phyloP scores from a whole-genome alignment of 2,329 filamentous ascomycete species.

The Colletotrichum tropicale region DNA sequence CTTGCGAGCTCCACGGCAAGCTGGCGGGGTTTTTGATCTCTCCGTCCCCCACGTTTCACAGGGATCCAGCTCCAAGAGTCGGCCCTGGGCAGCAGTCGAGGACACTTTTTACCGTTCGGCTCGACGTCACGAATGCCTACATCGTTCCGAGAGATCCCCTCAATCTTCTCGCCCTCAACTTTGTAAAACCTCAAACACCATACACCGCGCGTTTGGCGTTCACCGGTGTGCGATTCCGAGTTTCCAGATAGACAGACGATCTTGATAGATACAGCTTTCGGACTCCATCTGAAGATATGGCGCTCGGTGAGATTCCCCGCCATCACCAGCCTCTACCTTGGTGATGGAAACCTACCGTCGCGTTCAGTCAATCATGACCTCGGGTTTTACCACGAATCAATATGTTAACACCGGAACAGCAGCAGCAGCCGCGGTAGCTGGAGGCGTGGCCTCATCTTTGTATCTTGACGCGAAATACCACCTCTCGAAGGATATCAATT shows the following conservation, averaged over 20 bases:
- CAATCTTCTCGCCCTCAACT: background rate
- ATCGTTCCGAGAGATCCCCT: background rate
- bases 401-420: conserved; percentile 21
- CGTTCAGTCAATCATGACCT: background rate
- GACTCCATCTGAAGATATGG: background rate
- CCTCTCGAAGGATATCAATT: conserved; percentile 63
- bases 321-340: background rate
- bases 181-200: background rate
- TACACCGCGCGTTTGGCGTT: background rate
- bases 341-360: background rate
- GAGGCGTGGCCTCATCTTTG: conserved; percentile 1
- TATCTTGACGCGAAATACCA: conserved; percentile 76
- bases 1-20: background rate
- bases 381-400: background rate
- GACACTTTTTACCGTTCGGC: background rate
- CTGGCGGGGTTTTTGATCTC: background rate
- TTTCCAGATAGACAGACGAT: background rate
- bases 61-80: background rate
- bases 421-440: conserved; percentile 42
- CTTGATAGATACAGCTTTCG: background rate
- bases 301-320: background rate
- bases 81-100: background rate
- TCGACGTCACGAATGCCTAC: background rate
- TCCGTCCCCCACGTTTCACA: background rate
- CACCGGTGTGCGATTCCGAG: background rate